Base-by-base conservation (phyloP, 2,329 filamentous ascomycete species). In the Chaetomium sp. region DNA sequence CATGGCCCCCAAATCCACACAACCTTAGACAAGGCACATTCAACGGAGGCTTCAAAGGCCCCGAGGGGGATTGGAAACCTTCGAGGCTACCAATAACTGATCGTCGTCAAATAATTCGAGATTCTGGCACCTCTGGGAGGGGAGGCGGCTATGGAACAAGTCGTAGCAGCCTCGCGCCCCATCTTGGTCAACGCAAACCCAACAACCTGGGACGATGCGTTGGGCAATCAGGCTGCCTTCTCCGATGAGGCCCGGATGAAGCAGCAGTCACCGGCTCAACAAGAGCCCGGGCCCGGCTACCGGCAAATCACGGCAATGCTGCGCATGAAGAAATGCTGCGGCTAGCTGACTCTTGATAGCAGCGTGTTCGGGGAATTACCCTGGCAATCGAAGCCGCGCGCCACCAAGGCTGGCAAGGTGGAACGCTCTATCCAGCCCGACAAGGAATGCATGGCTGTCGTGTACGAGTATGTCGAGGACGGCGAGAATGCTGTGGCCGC, bases 391-490 rank as follows among this genome's bases (percentile, higher is more conserved):
- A 7, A 9, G 5, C 60, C 45, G 13, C 60, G 54, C 19, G 9
- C 9, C 2, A 16, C 47, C 12, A 16, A 42, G 9, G 54, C 58
- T 2, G 21, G 19, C 25, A 63, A 19, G 45, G 19, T 58, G 3
- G 45, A 42, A 42, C 54, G 60, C 13, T 49, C 1, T 19, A 7
- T 57, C 8, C 45, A n/a, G 8, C 12, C 10, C 9, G 47, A 31
- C 31, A 13, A 54, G 21, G 35, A 53, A 35, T 63, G 58, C 49
- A 63, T 16, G 7, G 61, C 61, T 1, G 47, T 54, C 9, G 47
- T 58, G 27, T 63, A 63, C 47, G 55, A 58, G 55, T 58, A 54
- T n/a, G 49, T 55, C n/a, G 49, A 55, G 25, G 55, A 59, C 29
- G 55, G 49, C 35, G 55, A 63, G n/a, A 63, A 58, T 35, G 45